Base-by-base conservation (phyloP, 176 grass and related monocot genomes). In the Avena atlantica region DNA sequence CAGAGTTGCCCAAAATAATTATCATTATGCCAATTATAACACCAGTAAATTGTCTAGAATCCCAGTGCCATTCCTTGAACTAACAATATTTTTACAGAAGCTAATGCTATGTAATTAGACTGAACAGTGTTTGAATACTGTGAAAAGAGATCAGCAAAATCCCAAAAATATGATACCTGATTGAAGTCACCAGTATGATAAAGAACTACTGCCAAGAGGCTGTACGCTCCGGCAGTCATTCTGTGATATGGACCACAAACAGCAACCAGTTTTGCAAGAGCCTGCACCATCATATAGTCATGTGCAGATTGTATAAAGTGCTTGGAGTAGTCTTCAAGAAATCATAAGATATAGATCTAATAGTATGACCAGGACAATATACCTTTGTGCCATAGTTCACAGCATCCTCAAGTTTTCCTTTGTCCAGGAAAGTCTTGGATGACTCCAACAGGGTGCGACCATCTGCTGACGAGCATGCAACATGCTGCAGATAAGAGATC, bases 171-270 rank as follows among this genome's bases (percentile, higher is more conserved):
- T 87, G 56, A 76, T 89, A 98, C 97, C 94, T 98, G 97, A 84
- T 96, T 98, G 86, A 98, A 98, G 67, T 98, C 97, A 19, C 96
- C 96, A 78, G 96, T 98, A 91, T 98, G 96, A 76, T 98, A 98
- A 75, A 98, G 93, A 69, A 96, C 97, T 88, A 98, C 97, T 85
- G 94, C 97, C 89, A 98, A 91, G 87, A 98, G 93, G 85, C 97
- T 96, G 84, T 98, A 98, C 80, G 97, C 97, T 88, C 94, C 97
- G 81, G 94, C 97, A 5, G 97, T 98, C 97, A 96, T 98, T 94
- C 97, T 88, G 87, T 98, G 97, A 80, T 98, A 98, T 65, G 97
- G 93, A 81, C 96, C 96, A 89, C 93, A 98, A 78, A 98, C 94
- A 77, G 93, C 96, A 88, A 98, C 96, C 84, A 98, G 90, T 91